phyloP scores from a whole-genome alignment of 768 basidiomycete genomes.

The Ramaria sp. region DNA sequence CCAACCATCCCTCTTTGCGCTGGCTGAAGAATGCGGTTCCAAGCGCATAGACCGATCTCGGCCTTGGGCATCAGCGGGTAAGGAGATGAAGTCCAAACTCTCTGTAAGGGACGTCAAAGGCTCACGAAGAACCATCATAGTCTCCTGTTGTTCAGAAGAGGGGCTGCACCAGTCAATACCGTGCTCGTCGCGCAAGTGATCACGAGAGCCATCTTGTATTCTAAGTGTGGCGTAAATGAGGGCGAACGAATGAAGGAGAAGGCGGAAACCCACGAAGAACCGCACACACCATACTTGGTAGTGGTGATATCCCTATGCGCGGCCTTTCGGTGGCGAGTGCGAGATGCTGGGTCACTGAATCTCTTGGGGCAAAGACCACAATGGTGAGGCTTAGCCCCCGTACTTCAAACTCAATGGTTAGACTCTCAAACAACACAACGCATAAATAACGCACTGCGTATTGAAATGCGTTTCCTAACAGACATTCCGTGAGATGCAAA shows the following conservation, averaged over 20 bases:
- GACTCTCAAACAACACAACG: background rate
- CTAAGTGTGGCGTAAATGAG: background rate
- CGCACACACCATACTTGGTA: background rate
- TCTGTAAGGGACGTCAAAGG: background rate
- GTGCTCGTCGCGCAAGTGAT: background rate
- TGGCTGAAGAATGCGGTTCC: no score
- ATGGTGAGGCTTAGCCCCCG: conserved; percentile 3
- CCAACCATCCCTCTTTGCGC: no score
- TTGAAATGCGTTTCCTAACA: conserved; percentile 55
- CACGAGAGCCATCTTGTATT: background rate
- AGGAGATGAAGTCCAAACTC: background rate
- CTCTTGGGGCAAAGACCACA: conserved; percentile 1
- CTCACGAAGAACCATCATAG: background rate
- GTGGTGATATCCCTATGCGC: background rate
- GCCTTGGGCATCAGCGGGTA: no score
- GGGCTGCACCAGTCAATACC: background rate
- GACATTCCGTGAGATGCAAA: conserved; percentile 19
- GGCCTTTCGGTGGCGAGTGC: conserved; percentile 4
- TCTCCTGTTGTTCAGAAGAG: background rate
- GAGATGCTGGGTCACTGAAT: conserved; percentile 1
- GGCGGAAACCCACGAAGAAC: background rate
- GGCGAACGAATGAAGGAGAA: no score
- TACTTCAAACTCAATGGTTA: conserved; percentile 2
- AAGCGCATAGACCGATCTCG: no score
- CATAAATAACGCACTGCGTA: conserved; percentile 40